Evolutionary conservation across 1,284 basidiomycete genomes (phyloP), one percentile per base, ranked within the genome.

Genomic region (Sutorius eximius): DNA sequence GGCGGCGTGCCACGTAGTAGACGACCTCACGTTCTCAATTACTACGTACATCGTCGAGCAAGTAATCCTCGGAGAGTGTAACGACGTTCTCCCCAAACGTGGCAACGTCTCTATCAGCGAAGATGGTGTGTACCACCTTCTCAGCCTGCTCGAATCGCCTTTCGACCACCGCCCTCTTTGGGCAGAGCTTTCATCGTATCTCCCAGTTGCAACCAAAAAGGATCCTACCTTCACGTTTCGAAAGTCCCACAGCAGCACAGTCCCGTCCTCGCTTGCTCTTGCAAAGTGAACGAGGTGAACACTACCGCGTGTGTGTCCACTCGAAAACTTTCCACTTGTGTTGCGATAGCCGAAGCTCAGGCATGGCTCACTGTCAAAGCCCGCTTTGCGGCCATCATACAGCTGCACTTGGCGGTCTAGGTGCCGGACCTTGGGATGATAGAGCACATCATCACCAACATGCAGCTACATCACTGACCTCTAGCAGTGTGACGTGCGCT

Each of bases 241-340:
- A 63, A 74, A 77, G 61, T 83, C 81, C 79, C 81, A 83, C 22
- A 80, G 59, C 12, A 73, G 62, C 27, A 82, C 71, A 27, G 58
- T 61, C 12, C 76, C 77, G 60, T 82, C 80, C 44, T 69, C 62
- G 63, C 73, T 78, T 18, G 78, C 77, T 53, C 75, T 77, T 32
- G 69, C 75, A 63, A 81, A 82, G 53, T 77, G 71, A 41, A 69
- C 69, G 52, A 73, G 64, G 56, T 63, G 58, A 34, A 71, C 67
- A 58, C 69, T 70, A 45, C 74, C 71, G 53, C 70, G 68, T 43
- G 61, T 65, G 44, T 66, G 65, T 49, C 55, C 59, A 20, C 56
- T 51, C 46, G 59, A 47, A 55, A 60, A 61, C 45, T 59, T 62
- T 44, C 58, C 59, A 24, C 53, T 54, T 33, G 58, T 43, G 30